Conservation (phyloP, 345 rosid genomes). For the Raphanus sativus region DNA sequence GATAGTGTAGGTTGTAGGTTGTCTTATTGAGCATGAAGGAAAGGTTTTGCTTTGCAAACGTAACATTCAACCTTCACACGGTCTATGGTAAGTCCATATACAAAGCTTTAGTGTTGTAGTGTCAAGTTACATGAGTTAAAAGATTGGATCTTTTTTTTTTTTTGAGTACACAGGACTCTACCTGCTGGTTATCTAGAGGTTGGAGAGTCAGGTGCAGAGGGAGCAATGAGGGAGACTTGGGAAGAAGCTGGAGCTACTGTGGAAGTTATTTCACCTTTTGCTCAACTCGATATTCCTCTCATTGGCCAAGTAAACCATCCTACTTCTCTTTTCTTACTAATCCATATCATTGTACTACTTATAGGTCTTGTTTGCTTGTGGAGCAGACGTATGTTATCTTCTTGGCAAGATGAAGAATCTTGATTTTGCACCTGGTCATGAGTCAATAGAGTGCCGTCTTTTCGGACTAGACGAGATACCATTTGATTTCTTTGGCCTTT, state of each 20-base stretch:
- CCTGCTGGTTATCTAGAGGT: constrained; percentile 99
- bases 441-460: constrained; percentile 84
- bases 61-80: constrained; percentile 90
- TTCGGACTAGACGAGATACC: constrained; percentile 80
- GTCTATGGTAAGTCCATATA: constrained; percentile 51
- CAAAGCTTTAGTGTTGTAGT: not conserved
- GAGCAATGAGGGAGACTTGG: constrained; percentile 94
- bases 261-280: constrained; percentile 85
- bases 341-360: too few relatives aligned
- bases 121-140: not conserved
- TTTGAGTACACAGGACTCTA: constrained; percentile 68
- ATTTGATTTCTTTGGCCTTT: constrained; percentile 86
- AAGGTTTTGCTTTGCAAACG: constrained; percentile 94
- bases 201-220: constrained; percentile 95
- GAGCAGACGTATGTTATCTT: constrained; percentile 89
- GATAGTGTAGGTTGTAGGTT: constrained; percentile 78
- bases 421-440: constrained; percentile 84
- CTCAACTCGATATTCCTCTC: constrained; percentile 88
- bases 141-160: not conserved
- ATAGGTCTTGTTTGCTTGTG: not conserved
- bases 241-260: constrained; percentile 95
- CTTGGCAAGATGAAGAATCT: constrained; percentile 86
- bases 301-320: constrained; percentile 68
- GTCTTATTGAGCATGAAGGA: constrained; percentile 84
- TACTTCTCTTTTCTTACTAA: not conserved